Conservation (phyloP, 2,329 filamentous ascomycete genomes). For the Graphiopsis chlorocephala region DNA sequence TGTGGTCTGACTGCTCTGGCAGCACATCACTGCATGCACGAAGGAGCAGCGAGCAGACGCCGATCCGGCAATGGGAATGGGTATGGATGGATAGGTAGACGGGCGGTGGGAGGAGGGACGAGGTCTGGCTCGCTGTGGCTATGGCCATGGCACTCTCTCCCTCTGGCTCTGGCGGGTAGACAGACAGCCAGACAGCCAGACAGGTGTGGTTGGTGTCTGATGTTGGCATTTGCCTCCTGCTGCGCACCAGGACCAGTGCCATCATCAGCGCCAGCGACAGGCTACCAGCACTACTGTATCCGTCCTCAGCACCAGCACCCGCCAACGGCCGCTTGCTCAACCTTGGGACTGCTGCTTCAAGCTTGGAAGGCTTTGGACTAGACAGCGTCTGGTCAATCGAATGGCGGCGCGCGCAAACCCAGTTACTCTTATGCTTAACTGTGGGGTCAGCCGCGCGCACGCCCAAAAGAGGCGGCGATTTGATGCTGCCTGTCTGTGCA, state of each 20-base stretch:
- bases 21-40: neutral
- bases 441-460: conserved; percentile 21
- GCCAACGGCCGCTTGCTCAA: neutral
- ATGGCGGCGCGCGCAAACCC: conserved; percentile 29
- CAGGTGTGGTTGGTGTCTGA: neutral
- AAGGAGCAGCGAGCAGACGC: neutral
- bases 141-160: neutral
- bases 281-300: too few species aligned
- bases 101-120: neutral
- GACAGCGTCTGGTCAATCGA: neutral
- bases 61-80: neutral
- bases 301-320: neutral
- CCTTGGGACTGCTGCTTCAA: neutral
- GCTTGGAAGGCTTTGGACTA: neutral
- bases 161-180: neutral
- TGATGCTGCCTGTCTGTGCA: neutral
- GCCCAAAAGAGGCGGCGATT: neutral
- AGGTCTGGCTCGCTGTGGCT: neutral
- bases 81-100: neutral
- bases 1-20: neutral
- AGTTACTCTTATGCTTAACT: conserved; percentile 25
- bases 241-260: neutral
- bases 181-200: neutral
- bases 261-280: neutral
- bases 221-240: neutral